phyloP scores from a whole-genome alignment of 2,329 filamentous ascomycete genomes.

The Calonectria fujianensis region DNA sequence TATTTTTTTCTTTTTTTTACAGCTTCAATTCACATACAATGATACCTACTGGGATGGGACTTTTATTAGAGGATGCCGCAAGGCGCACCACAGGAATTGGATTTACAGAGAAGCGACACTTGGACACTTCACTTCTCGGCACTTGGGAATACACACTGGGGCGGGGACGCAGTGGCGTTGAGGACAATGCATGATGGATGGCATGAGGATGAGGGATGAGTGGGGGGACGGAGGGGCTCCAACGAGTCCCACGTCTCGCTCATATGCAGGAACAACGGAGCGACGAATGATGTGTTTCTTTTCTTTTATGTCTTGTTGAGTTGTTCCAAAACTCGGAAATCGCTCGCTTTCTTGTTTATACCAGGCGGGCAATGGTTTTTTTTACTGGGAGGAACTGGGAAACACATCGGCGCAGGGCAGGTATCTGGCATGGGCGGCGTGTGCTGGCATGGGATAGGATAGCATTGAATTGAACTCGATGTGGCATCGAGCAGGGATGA shows the following conservation, averaged over 20 bases:
- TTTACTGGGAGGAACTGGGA: slow-evolving; percentile 31
- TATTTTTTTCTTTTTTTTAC: slow-evolving; percentile 49
- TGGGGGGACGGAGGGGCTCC: slow-evolving; percentile 22
- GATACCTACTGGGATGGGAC: slow-evolving; percentile 60
- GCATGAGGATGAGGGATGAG: slow-evolving; percentile 40
- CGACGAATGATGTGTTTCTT: slow-evolving; percentile 44
- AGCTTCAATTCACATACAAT: slow-evolving; percentile 56
- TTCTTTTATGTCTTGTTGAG: slow-evolving; percentile 42
- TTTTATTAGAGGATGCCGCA: slow-evolving; percentile 63
- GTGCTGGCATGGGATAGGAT: slow-evolving; percentile 33
- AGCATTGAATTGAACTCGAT: slow-evolving; percentile 40
- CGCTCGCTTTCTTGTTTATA: slow-evolving; percentile 53
- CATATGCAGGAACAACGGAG: slow-evolving; percentile 55
- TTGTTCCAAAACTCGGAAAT: slow-evolving; percentile 47
- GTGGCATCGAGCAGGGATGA: slow-evolving; percentile 36
- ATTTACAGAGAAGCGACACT: slow-evolving; percentile 56
- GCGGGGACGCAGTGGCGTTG: slow-evolving; percentile 46
- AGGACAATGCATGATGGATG: slow-evolving; percentile 47
- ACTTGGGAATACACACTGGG: slow-evolving; percentile 50
- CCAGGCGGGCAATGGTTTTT: slow-evolving; percentile 53
- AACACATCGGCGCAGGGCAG: slow-evolving; percentile 47
- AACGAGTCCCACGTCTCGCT: slow-evolving; percentile 39
- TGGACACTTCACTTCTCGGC: slow-evolving; percentile 56
- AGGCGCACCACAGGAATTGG: slow-evolving; percentile 58
- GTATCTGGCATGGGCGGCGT: slow-evolving; percentile 47